These are phyloP conservation scores for Thalassiosira livingstoniorum DNA, from an alignment of 352 stramenopile genomes.

Conservation along the genomic window DNA sequence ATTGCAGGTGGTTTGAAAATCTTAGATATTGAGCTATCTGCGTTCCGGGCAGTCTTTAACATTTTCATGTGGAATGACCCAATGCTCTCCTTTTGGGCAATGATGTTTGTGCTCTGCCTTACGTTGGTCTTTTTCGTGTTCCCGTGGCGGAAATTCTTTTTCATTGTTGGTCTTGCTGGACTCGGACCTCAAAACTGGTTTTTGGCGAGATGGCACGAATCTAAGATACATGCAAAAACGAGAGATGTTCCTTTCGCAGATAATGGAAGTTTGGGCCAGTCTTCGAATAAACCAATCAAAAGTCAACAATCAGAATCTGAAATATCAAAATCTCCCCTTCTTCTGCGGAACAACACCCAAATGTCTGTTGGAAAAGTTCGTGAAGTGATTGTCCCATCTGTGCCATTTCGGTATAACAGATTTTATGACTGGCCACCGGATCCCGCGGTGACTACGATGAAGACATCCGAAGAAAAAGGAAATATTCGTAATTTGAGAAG, in stretches of 20 bases:
- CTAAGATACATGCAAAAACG: neutral
- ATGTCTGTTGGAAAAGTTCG: conserved; percentile 28
- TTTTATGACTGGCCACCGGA: conserved; percentile 81
- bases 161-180: conserved; percentile 54
- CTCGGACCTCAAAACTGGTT: conserved; percentile 68
- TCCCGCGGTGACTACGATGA: conserved; percentile 46
- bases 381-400: conserved; percentile 73
- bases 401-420: conserved; percentile 66
- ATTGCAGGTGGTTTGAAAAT: conserved; percentile 70
- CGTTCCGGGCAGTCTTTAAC: conserved; percentile 67
- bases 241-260: conserved; percentile 4
- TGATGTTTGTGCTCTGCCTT: conserved; percentile 36
- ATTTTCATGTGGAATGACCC: conserved; percentile 74
- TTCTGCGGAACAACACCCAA: conserved; percentile 30
- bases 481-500: no score
- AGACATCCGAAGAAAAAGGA: no score
- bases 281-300: neutral
- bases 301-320: neutral
- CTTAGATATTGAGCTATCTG: conserved; percentile 62
- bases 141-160: conserved; percentile 74
- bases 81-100: conserved; percentile 73
- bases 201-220: conserved; percentile 17
- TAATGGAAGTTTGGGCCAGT: neutral
- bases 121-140: conserved; percentile 63
- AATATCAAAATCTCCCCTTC: conserved; percentile 30